Evolutionary conservation across 306 rosid genomes (phyloP), one percentile per base, ranked within the genome.

Genomic region (Crotalaria pallida): DNA sequence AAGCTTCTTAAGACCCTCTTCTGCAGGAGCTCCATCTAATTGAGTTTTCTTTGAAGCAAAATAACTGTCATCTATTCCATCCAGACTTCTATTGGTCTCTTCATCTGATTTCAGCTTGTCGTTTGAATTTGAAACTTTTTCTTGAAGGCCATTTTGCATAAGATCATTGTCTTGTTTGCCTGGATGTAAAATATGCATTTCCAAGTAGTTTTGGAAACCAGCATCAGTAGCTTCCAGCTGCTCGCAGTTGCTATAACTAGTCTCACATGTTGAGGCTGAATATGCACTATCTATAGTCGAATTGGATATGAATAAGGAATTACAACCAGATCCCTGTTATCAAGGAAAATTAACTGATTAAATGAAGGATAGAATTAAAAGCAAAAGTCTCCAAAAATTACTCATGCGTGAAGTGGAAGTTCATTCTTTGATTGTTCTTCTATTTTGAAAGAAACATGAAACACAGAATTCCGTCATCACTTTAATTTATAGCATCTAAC

Each of bases 1-100:
- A 24, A 76, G 82, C 83, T 88, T 92, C 78, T 81, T 88, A 76
- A 92, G 76, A 69, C 89, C 83, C 58, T 66, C 81, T 76, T 83
- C 90, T 48, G 69, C 60, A 8, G 57, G 36, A 67, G 83, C 13
- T 44, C 82, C 81, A 75, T 79, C 89, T 36, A 85, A 72, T 53
- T 61, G 67, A 45, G 87, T 74, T 76, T 81, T 67, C 61, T 73
- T 87, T 38, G 52, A 62, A 50, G 79, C 61, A 68, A 77, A 77
- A 55, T 24, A 13, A 44, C 59, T 51, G 63, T 73, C 82, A 43
- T 77, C 45, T 69, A 71, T 77, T 67, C 80, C 87, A 83, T 77
- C 88, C 34, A 65, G 15, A 68, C 40, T 58, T 19, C 29, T 75
- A 75, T 53, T 78, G 53, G 71, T 70, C 88, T 82, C 85, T 33